Base-by-base conservation (phyloP, 345 rosid genomes). In the Erysimum cheiranthoides region DNA sequence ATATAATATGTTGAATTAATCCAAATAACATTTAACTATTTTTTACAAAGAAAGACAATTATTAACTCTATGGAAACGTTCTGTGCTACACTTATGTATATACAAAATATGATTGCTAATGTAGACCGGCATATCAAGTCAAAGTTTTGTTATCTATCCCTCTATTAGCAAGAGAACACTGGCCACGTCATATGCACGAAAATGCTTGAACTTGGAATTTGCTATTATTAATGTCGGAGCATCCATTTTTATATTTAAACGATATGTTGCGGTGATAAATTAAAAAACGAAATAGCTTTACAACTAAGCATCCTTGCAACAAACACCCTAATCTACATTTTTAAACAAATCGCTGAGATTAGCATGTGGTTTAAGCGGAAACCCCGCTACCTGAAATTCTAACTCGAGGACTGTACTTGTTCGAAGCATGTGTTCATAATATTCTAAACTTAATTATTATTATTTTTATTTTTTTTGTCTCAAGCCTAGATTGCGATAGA, bases 291-390 rank as follows among this genome's bases (percentile, higher is more conserved):
- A 18, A 45, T 34, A 52, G 58, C 28, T 54, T 54, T 43, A 54
- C 80, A 70, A 77, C 80, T 63, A 77, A 71, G 72, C 71, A 64
- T 45, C 36, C 12, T 46, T 51, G 70, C 66, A 77, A 36, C 7
- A 57, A 59, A 70, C 63, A 50, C 46, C 62, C 72, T 71, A 66
- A 71, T 51, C 76, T 38, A 58, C 3, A 27, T 58, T 78, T 57
- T 56, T 7, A 64, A 47, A 10, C 42, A 50, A 65, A 31, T 18
- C 8, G 10, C n/a, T 21, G 73, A 66, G 73, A 71, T 66, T 72
- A 78, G 81, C 85, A 73, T 75, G 88, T 85, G 89, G 72, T 50
- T 76, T 36, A 45, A 80, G 76, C 86, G 88, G 77, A 77, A 80
- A 70, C 74, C 40, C 47, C 87, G 89, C 80, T 73, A 65, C 74